Evolutionary conservation across 805 yeast species (phyloP).

Genomic region (Metschnikowia chrysomelidarum): DNA sequence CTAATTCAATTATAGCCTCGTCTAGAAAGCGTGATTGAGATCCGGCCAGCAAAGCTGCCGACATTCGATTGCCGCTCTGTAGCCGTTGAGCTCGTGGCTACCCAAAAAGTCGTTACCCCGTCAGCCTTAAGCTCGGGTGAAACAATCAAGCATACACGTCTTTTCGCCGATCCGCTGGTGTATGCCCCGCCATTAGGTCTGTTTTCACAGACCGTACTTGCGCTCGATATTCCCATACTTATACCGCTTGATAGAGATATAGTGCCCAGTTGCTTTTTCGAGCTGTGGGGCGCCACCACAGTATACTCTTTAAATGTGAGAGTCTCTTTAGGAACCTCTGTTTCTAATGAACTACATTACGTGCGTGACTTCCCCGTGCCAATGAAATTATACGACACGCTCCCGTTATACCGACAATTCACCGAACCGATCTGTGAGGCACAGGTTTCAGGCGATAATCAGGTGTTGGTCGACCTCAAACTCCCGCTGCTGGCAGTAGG

Average conservation of each 20-base stretch:
- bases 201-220: conserved; percentile 43
- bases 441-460: conserved; percentile 47
- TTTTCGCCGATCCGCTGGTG: conserved; percentile 35
- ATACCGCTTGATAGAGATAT: conserved; percentile 55
- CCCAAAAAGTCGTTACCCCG: conserved; percentile 47
- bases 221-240: conserved; percentile 58
- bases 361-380: conserved; percentile 47
- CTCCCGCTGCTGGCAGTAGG: conserved; percentile 58
- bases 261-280: conserved; percentile 50
- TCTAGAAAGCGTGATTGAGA: conserved; percentile 53
- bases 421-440: conserved; percentile 50
- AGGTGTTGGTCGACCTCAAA: conserved; percentile 44
- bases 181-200: conserved; percentile 41
- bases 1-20: conserved; percentile 43
- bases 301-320: conserved; percentile 44
- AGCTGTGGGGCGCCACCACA: conserved; percentile 47
- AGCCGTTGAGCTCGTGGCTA: conserved; percentile 47
- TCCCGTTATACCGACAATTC: conserved; percentile 55
- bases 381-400: conserved; percentile 53
- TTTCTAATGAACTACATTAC: conserved; percentile 30
- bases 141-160: conserved; percentile 30
- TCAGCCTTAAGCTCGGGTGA: conserved; percentile 38
- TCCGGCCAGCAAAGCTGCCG: conserved; percentile 49
- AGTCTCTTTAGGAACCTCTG: conserved; percentile 31
- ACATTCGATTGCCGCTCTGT: conserved; percentile 50